Evolutionary conservation across 495 filamentous ascomycete species (phyloP).

Genomic region (Pyronema domesticum): DNA sequence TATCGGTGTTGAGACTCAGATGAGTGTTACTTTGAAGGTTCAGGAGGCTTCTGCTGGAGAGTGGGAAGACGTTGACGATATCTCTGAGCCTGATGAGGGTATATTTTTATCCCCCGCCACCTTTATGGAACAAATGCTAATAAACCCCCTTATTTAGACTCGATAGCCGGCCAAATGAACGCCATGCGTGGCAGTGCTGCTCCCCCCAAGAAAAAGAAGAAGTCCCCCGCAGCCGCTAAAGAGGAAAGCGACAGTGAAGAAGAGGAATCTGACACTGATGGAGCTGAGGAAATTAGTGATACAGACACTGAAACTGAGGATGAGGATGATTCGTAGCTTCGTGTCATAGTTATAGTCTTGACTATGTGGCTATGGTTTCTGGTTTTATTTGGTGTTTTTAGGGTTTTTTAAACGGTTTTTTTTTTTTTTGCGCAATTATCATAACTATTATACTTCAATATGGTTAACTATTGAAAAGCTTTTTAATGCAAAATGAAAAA

Average conservation of each 20-base stretch:
- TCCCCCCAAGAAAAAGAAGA: conserved; percentile 36
- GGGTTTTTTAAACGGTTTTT: too few relatives aligned
- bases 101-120: conserved; percentile 24
- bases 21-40: conserved; percentile 74
- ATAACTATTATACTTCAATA: too few relatives aligned
- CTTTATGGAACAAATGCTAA: neutral
- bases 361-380: too few relatives aligned
- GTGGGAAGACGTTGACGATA: conserved; percentile 76
- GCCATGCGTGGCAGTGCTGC: conserved; percentile 48
- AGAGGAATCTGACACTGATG: conserved; percentile 55
- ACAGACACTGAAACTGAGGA: conserved; percentile 23
- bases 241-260: conserved; percentile 86
- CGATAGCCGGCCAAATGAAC: conserved; percentile 86
- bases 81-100: conserved; percentile 97
- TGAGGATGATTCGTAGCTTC: conserved; percentile 3
- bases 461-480: too few relatives aligned
- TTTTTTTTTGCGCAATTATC: too few relatives aligned
- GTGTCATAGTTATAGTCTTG: too few relatives aligned
- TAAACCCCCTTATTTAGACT: conserved; percentile 40
- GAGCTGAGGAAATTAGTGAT: conserved; percentile 28
- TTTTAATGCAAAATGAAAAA: too few relatives aligned
- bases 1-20: conserved; percentile 73
- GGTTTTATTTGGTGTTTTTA: too few relatives aligned
- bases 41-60: conserved; percentile 58
- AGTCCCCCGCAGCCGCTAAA: conserved; percentile 37